These are phyloP conservation scores for Pythium utonaiense DNA, from an alignment of 352 stramenopile genomes.

Conservation along the genomic window DNA sequence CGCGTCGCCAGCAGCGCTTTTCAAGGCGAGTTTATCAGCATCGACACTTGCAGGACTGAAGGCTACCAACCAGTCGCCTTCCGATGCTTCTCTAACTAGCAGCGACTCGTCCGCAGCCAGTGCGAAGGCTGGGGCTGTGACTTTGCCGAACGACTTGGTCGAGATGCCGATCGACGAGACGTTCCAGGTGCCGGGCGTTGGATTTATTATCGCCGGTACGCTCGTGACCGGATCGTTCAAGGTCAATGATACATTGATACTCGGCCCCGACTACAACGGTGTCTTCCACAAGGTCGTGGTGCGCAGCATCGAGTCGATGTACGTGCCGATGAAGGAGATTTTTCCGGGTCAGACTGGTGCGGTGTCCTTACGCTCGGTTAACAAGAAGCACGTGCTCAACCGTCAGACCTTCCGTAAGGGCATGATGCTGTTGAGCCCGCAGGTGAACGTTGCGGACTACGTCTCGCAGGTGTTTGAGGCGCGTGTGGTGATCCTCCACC, in stretches of 20 bases:
- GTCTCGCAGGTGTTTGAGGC: slow-evolving; percentile 89
- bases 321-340: slow-evolving; percentile 87
- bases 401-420: slow-evolving; percentile 89
- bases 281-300: slow-evolving; percentile 85
- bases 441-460: slow-evolving; percentile 74
- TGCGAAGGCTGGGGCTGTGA: neutral
- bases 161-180: slow-evolving; percentile 89
- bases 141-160: slow-evolving; percentile 35
- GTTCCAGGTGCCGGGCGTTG: slow-evolving; percentile 92
- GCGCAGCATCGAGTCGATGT: slow-evolving; percentile 89
- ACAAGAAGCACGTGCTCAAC: slow-evolving; percentile 84
- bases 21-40: slow-evolving; percentile 63
- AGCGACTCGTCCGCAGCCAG: slow-evolving; percentile 2
- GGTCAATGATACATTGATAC: slow-evolving; percentile 83
- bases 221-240: slow-evolving; percentile 90
- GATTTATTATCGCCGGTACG: slow-evolving; percentile 92
- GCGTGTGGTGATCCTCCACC: slow-evolving; percentile 92
- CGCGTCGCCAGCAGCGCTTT: slow-evolving; percentile 63
- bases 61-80: slow-evolving; percentile 43
- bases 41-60: slow-evolving; percentile 60
- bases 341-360: slow-evolving; percentile 83
- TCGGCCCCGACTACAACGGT: slow-evolving; percentile 89
- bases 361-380: slow-evolving; percentile 83
- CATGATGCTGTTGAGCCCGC: slow-evolving; percentile 87
- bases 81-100: neutral